Evolutionary conservation across 352 stramenopile species (phyloP).

Genomic region (Phytophthora crassamura): DNA sequence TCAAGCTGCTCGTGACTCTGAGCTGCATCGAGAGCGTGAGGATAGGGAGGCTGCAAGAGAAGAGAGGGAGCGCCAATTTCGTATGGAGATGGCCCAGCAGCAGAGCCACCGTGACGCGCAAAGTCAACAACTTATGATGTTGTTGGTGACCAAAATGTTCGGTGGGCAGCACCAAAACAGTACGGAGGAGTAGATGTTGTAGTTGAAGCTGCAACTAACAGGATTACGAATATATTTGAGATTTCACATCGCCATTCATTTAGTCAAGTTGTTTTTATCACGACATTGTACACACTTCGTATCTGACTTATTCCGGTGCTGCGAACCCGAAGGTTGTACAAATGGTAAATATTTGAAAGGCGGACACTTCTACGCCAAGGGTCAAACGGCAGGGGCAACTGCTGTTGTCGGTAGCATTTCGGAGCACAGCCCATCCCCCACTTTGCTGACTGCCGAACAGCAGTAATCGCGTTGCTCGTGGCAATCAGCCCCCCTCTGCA

Average conservation of each 20-base stretch:
- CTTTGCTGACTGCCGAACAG: slow-evolving; percentile 2
- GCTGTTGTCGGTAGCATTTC: background rate
- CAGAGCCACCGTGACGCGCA: background rate
- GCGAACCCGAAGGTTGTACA: slow-evolving; percentile 6
- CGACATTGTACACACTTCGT: background rate
- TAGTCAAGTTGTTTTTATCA: too few relatives aligned
- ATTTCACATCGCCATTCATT: too few relatives aligned
- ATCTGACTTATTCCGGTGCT: slow-evolving; percentile 14
- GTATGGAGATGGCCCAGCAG: background rate
- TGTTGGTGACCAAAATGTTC: slow-evolving; percentile 2
- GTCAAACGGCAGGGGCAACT: background rate
- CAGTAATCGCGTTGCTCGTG: slow-evolving; percentile 1
- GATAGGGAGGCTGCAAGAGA: background rate
- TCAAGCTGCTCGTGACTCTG: background rate
- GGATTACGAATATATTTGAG: too few relatives aligned
- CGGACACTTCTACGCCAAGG: background rate
- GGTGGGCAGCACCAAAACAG: too few relatives aligned
- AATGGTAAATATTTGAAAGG: background rate
- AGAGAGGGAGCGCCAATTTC: background rate
- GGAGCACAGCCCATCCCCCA: slow-evolving; percentile 11
- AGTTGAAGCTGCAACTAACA: too few relatives aligned
- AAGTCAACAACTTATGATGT: slow-evolving; percentile 1
- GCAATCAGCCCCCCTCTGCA: slow-evolving; percentile 1
- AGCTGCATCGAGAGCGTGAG: background rate
- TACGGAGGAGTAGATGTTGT: too few relatives aligned